Base-by-base conservation (phyloP, 495 filamentous ascomycete genomes). In the Aspergillus funiculosus region DNA sequence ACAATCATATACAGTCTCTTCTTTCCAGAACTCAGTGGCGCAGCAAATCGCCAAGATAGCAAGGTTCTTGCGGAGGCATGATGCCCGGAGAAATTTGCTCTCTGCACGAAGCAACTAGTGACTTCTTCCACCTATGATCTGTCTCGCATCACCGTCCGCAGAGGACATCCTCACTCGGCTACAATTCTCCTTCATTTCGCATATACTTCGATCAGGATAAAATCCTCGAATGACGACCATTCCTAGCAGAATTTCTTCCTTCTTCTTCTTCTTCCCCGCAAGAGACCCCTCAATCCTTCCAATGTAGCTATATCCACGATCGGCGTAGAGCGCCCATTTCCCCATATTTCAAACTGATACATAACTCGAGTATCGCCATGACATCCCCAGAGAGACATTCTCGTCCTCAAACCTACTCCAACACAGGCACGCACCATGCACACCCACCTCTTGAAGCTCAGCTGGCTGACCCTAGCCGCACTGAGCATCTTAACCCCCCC, bases 81-180 rank as follows among this genome's bases (percentile, higher is more conserved):
- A 14, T 4, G 13, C 4, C 22, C 39, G 41, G 48, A 51, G 14
- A 51, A 51, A 45, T 40, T 45, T 24, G 9, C 19, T 34, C 34
- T 13, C 34, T 37, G 19, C 44, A 39, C 9, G 3, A 22, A 19
- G 2, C 11, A 18, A 38, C 39, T 41, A 31, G 31, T 27, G 21
- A 44, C 41, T 51, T 48, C 46, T 48, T 51, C 48, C 48, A 51
- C 48, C 48, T 51, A 45, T 51, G 24, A 51, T 39, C 32, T 43
- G 4, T 32, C 10, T 25, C 17, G 26, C 31, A 5, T 15, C 14
- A 18, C 22, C 18, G 6, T 15, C 14, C 19, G 22, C 39, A 20
- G 27, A 34, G 9, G 4, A 11, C 9, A 38, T 18, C 19, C 22
- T 18, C 22, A 24, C 6, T 37, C 13, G n/a, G n/a, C n/a, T n/a